Evolutionary conservation across 441 rosid species (phyloP).

Genomic region (Capsella rubella): DNA sequence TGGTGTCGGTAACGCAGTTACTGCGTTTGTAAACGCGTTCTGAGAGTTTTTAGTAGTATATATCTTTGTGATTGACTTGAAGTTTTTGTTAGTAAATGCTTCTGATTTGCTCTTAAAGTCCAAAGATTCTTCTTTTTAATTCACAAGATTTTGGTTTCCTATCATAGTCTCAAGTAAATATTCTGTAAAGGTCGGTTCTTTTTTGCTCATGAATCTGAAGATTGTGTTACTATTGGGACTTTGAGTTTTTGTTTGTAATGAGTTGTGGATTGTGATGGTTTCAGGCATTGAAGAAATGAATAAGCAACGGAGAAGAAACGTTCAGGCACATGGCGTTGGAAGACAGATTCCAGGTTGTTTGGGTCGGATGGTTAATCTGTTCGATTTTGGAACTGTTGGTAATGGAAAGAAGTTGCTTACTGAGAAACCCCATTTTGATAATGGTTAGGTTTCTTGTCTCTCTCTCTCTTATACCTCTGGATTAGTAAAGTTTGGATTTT

Average conservation of each 20-base stretch:
- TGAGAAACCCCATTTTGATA: slow-evolving; percentile 63
- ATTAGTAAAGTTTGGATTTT: slow-evolving; percentile 2
- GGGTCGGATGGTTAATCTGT: slow-evolving; percentile 84
- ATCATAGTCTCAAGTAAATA: slow-evolving; percentile 10
- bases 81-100: slow-evolving; percentile 28
- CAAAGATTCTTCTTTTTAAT: slow-evolving; percentile 29
- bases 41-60: slow-evolving; percentile 22
- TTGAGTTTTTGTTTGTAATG: neutral
- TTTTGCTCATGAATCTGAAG: neutral
- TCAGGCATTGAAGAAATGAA: slow-evolving; percentile 67
- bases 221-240: neutral
- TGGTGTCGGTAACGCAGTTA: slow-evolving; percentile 42
- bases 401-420: slow-evolving; percentile 70
- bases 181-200: neutral
- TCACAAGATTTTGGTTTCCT: slow-evolving; percentile 19
- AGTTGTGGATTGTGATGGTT: slow-evolving; percentile 10
- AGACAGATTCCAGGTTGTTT: slow-evolving; percentile 77
- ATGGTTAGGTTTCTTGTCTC: slow-evolving; percentile 53
- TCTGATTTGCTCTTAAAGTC: slow-evolving; percentile 25
- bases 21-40: slow-evolving; percentile 40
- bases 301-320: slow-evolving; percentile 53
- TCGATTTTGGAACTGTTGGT: slow-evolving; percentile 65
- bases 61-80: slow-evolving; percentile 1
- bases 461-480: neutral
- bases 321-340: slow-evolving; percentile 48